Evolutionary conservation across 306 rosid genomes (phyloP).

Genomic region (peach (Prunus persica)): Prunus_persica_NCBIv2 NC_034016.1:8548001-8548500

Average conservation of each 20-base stretch:
- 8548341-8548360: not conserved
- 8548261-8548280: not conserved
- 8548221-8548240: not conserved
- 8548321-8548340: not conserved
- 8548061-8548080: not conserved
- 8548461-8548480: slow-evolving; percentile 71
- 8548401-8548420: slow-evolving; percentile 49
- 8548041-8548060: not conserved
- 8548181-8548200: not conserved
- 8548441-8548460: slow-evolving; percentile 73
- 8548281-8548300: not conserved
- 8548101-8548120: no score
- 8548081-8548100: not conserved
- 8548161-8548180: not conserved
- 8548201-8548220: not conserved
- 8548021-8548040: not conserved
- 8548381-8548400: slow-evolving; percentile 15
- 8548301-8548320: not conserved
- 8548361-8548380: not conserved
- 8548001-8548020: not conserved
- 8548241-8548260: not conserved
- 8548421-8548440: slow-evolving; percentile 97
- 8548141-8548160: not conserved
- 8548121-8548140: not conserved
- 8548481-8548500: slow-evolving; percentile 91